Evolutionary conservation across 805 yeast genomes (phyloP).

Genomic region (Spathaspora sp.): DNA sequence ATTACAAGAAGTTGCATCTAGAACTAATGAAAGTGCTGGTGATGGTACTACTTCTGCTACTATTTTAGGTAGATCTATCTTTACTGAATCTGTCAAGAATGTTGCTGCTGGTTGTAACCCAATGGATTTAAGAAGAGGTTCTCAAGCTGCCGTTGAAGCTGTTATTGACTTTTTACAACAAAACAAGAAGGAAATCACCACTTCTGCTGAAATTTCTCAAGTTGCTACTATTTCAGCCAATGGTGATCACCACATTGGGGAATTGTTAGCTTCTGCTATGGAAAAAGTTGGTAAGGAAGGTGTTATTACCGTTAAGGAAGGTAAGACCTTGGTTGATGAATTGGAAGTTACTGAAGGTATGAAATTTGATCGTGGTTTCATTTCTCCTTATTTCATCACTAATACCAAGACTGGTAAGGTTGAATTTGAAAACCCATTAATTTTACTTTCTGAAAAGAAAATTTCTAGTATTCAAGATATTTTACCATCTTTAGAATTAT

Average conservation of each 20-base stretch:
- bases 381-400: conserved; percentile 94
- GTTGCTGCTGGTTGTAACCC: conserved; percentile 99
- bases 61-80: conserved; percentile 90
- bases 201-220: conserved; percentile 93
- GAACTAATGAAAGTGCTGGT: conserved; percentile 96
- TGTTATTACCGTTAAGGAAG: conserved; percentile 96
- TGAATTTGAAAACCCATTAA: conserved; percentile 89
- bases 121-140: conserved; percentile 95
- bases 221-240: conserved; percentile 98
- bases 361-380: conserved; percentile 97
- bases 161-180: conserved; percentile 79
- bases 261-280: conserved; percentile 90
- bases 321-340: conserved; percentile 94
- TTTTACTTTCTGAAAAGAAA: conserved; percentile 86
- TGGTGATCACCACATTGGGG: conserved; percentile 92
- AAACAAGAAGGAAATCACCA: conserved; percentile 90
- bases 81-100: conserved; percentile 91
- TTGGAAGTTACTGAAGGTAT: conserved; percentile 96
- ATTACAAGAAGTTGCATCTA: conserved; percentile 93
- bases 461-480: conserved; percentile 86
- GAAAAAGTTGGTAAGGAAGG: conserved; percentile 99
- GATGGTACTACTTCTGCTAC: conserved; percentile 99
- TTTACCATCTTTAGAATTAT: conserved; percentile 87
- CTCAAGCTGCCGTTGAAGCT: conserved; percentile 94
- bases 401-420: conserved; percentile 90